These are phyloP conservation scores for Zizania palustris DNA, from an alignment of 202 grass and related monocot species.

Conservation along the genomic window DNA sequence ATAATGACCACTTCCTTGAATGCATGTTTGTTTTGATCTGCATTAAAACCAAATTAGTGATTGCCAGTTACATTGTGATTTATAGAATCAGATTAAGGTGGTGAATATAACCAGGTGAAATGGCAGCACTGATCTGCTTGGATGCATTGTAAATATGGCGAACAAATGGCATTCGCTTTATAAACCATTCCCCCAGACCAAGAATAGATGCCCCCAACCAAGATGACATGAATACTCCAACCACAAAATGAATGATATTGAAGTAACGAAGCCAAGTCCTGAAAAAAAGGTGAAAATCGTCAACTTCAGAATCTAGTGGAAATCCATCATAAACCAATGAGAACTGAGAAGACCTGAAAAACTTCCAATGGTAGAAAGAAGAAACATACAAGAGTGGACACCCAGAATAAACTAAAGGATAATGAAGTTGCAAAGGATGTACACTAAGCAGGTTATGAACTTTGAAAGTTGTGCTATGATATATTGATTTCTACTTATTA, in stretches of 20 bases:
- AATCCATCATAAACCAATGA: neutral
- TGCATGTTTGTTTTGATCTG: constrained; percentile 90
- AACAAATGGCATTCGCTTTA: constrained; percentile 85
- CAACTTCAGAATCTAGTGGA: constrained; percentile 1
- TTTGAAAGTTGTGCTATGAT: neutral
- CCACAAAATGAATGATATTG: constrained; percentile 78
- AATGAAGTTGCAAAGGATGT: neutral
- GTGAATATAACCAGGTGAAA: constrained; percentile 74
- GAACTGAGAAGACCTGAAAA: neutral
- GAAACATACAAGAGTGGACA: constrained; percentile 10
- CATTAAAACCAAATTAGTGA: constrained; percentile 29
- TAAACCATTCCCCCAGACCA: constrained; percentile 81
- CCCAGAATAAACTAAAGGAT: neutral
- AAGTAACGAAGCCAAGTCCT: constrained; percentile 91
- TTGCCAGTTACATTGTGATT: constrained; percentile 23
- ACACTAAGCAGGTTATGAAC: neutral
- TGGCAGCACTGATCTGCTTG: constrained; percentile 88
- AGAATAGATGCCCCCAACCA: constrained; percentile 81
- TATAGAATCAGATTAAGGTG: constrained; percentile 24
- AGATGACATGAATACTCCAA: constrained; percentile 90
- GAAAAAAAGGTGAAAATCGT: constrained; percentile 21
- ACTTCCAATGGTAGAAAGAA: neutral
- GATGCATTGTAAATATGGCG: constrained; percentile 88
- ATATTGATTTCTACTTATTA: neutral
- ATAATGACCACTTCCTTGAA: constrained; percentile 91